Conservation (phyloP, 2,329 filamentous ascomycete genomes). For the Penicillium glabrum region DNA sequence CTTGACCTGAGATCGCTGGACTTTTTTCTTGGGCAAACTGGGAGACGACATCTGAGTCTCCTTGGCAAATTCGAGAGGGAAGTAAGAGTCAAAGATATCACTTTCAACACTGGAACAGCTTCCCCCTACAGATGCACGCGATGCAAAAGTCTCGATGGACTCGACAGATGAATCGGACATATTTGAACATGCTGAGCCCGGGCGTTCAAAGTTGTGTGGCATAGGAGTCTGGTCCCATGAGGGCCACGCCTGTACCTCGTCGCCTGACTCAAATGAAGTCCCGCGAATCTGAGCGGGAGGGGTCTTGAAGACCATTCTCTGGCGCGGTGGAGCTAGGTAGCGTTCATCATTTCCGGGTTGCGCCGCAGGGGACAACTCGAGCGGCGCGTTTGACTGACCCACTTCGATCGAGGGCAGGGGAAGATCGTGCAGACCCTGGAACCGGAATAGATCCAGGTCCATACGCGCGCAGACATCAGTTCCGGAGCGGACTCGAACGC, state of each 20-base stretch:
- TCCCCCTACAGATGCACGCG: conserved; percentile 57
- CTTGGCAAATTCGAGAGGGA: conserved; percentile 41
- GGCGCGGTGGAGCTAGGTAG: conserved; percentile 40
- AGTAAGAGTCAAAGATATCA: conserved; percentile 58
- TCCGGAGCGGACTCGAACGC: conserved; percentile 39
- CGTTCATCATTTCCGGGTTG: conserved; percentile 30
- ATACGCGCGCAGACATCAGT: conserved; percentile 38
- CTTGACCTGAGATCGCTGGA: conserved; percentile 24
- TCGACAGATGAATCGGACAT: conserved; percentile 64
- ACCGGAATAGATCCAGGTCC: conserved; percentile 35
- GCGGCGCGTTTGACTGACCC: conserved; percentile 27
- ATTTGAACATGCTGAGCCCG: conserved; percentile 58
- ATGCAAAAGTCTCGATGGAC: conserved; percentile 57
- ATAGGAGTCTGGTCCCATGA: conserved; percentile 30
- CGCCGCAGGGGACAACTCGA: conserved; percentile 27
- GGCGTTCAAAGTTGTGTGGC: conserved; percentile 52
- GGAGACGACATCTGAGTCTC: conserved; percentile 41
- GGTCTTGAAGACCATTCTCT: conserved; percentile 42
- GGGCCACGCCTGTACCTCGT: conserved; percentile 30
- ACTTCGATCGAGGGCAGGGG: conserved; percentile 47
- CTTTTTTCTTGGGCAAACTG: conserved; percentile 30
- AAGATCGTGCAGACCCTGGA: conserved; percentile 36
- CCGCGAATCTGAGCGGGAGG: conserved; percentile 47
- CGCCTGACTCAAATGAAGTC: conserved; percentile 31
- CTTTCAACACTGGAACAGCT: conserved; percentile 63